These are phyloP conservation scores for Pyrus betulifolia DNA, from an alignment of 306 rosid genomes.

Conservation along the genomic window DNA sequence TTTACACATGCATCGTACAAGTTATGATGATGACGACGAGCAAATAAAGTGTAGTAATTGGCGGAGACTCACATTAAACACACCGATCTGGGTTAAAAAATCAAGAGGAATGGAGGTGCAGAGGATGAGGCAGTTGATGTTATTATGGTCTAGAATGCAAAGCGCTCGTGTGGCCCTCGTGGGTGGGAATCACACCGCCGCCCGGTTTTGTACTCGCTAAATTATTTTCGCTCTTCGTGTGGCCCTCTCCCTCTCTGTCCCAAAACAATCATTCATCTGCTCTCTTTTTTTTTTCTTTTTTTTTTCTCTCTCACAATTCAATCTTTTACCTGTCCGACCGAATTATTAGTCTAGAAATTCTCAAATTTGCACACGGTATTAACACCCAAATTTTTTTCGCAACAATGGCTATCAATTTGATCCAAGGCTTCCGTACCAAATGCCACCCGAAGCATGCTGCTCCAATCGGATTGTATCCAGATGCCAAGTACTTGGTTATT, in stretches of 20 bases:
- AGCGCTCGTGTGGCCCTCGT: conserved; percentile 44
- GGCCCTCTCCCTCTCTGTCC: conserved; percentile 2
- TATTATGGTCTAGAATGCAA: conserved; percentile 40
- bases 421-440: conserved; percentile 20
- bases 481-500: conserved; percentile 27
- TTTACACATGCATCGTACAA: background rate
- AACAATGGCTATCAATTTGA: conserved; percentile 23
- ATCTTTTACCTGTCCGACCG: background rate
- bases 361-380: background rate
- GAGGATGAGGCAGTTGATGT: conserved; percentile 57
- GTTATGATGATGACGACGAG: background rate
- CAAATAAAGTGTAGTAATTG: background rate
- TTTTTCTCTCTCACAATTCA: background rate
- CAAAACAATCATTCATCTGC: background rate
- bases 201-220: conserved; percentile 83
- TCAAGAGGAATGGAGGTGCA: conserved; percentile 52
- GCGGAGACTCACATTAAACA: background rate
- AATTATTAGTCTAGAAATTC: background rate
- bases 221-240: background rate
- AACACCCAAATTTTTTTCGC: background rate
- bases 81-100: conserved; percentile 30
- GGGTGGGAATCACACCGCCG: conserved; percentile 88
- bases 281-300: background rate
- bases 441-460: conserved; percentile 1
- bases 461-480: conserved; percentile 6